These are phyloP conservation scores for Coemansia sp. DNA, from an alignment of 192 early-diverging fungal species.

Conservation along the genomic window DNA sequence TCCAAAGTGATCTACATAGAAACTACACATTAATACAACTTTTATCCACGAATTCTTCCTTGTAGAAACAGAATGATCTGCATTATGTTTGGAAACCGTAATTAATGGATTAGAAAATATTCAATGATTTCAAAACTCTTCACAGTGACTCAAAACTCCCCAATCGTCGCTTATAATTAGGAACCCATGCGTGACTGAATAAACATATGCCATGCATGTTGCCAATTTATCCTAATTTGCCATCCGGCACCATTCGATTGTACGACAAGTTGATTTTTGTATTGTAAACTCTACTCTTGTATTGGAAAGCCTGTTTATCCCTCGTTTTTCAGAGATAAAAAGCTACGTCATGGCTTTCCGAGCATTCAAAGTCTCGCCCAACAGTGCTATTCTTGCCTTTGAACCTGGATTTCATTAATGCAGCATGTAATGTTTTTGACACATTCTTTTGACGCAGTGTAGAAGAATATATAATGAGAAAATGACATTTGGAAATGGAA, in stretches of 20 bases:
- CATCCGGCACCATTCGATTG: not conserved
- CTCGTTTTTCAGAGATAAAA: not conserved
- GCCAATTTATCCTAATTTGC: constrained; percentile 3
- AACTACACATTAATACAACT: too few species aligned
- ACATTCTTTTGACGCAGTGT: not conserved
- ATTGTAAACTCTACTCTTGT: too few species aligned
- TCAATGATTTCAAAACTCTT: too few species aligned
- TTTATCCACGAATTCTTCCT: too few species aligned
- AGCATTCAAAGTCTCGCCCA: not conserved
- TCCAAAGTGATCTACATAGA: too few species aligned
- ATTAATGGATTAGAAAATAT: too few species aligned
- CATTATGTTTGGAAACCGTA: too few species aligned
- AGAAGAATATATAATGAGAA: not conserved
- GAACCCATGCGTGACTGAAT: not conserved
- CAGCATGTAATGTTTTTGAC: not conserved
- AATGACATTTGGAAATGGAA: not conserved
- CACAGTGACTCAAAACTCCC: too few species aligned
- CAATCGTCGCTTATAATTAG: too few species aligned
- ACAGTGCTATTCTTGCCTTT: not conserved
- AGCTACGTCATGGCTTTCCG: too few species aligned
- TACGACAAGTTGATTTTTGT: not conserved
- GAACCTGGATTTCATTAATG: constrained; percentile 1
- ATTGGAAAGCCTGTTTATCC: too few species aligned
- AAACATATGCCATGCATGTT: not conserved
- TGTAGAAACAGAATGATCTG: too few species aligned